These are phyloP conservation scores for Penicillium dipodomyicola DNA, from an alignment of 495 filamentous ascomycete species.

Conservation along the genomic window DNA sequence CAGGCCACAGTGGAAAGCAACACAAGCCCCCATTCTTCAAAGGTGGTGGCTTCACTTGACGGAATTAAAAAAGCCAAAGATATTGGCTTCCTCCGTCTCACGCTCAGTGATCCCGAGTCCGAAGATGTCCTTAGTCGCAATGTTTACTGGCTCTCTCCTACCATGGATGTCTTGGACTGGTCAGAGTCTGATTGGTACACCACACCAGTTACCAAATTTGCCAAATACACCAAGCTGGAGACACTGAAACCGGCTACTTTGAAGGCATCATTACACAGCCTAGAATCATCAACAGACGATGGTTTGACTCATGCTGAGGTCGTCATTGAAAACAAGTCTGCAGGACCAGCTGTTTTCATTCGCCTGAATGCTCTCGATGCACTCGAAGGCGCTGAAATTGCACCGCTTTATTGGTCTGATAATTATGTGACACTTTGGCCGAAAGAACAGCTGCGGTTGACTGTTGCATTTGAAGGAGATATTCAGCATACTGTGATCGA, in stretches of 20 bases:
- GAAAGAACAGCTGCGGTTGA: constrained; percentile 44
- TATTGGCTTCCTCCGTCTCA: constrained; percentile 52
- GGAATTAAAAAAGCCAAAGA: constrained; percentile 38
- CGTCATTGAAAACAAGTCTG: constrained; percentile 51
- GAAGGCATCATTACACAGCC: background rate
- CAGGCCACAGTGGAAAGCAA: constrained; percentile 19
- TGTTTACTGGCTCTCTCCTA: constrained; percentile 58
- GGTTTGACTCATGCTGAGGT: constrained; percentile 25
- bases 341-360: constrained; percentile 57
- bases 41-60: constrained; percentile 20
- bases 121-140: constrained; percentile 50
- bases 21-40: constrained; percentile 30
- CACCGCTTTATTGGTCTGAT: constrained; percentile 57
- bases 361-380: constrained; percentile 46
- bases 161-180: constrained; percentile 54
- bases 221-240: constrained; percentile 50
- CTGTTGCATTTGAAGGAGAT: constrained; percentile 23
- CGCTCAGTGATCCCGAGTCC: constrained; percentile 31
- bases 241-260: constrained; percentile 35
- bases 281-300: background rate
- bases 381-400: constrained; percentile 37
- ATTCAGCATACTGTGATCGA: constrained; percentile 4
- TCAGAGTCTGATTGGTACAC: constrained; percentile 55
- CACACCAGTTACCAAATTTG: constrained; percentile 55
- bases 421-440: constrained; percentile 65